These are phyloP conservation scores for Rhynchospora pubera DNA, from an alignment of 176 grass and related monocot species.

Conservation along the genomic window DNA sequence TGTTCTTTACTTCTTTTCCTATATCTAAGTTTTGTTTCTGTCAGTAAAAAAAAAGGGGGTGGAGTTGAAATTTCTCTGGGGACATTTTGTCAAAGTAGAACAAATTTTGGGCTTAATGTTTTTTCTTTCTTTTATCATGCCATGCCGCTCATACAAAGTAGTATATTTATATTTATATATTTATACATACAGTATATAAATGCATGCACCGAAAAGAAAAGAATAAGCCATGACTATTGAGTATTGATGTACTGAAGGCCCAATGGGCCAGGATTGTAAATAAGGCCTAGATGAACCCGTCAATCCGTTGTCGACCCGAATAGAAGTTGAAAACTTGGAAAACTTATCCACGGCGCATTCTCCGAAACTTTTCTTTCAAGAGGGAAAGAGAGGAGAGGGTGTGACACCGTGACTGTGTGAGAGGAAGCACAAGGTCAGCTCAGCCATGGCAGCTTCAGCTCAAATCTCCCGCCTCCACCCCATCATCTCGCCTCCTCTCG, in stretches of 20 bases:
- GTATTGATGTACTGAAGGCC: too few relatives aligned
- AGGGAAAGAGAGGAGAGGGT: too few relatives aligned
- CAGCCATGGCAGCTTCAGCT: background rate
- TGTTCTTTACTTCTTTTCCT: background rate
- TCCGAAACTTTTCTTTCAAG: background rate
- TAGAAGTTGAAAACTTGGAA: background rate
- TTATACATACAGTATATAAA: too few relatives aligned
- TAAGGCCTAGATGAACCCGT: background rate
- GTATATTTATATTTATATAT: too few relatives aligned
- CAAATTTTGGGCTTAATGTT: background rate
- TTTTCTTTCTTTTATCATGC: background rate
- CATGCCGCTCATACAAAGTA: background rate
- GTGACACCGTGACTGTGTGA: too few relatives aligned
- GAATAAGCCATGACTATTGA: too few relatives aligned
- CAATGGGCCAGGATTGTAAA: background rate
- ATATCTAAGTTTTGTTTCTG: background rate
- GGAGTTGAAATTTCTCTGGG: background rate
- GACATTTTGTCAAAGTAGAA: background rate
- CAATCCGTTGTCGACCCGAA: background rate
- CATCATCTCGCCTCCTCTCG: constrained; percentile 14
- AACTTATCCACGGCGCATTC: background rate
- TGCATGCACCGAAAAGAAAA: too few relatives aligned
- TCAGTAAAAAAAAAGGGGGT: background rate
- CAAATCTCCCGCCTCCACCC: constrained; percentile 14
- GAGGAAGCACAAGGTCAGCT: too few relatives aligned